Evolutionary conservation across 1,284 basidiomycete genomes (phyloP), one percentile per base, ranked within the genome.

Genomic region (Ustanciosporium gigantosporum): DNA sequence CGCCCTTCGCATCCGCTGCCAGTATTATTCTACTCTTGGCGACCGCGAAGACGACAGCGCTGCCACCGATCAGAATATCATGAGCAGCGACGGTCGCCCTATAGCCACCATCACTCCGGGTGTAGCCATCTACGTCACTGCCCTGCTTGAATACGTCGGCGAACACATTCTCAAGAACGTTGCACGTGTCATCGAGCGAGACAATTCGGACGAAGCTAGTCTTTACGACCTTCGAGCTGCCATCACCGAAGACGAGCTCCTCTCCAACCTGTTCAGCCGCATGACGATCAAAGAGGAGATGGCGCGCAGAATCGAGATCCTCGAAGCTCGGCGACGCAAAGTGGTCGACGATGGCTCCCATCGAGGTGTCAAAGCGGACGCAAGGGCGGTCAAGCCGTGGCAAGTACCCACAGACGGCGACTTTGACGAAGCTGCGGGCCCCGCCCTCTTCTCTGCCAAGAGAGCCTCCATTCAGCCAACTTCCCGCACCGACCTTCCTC

Each of bases 81-180:
- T 72, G 69, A 70, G 66, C 36, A 40, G 34, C 41, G 69, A 74
- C 16, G 70, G 71, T n/a, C 47, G 68, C 11, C 69, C 71, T n/a
- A 61, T 74, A 20, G 71, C 71, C n/a, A 71, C 71, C 16, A 64
- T 74, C 46, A 74, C 71, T 9, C 68, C 67, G 4, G 66, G 57
- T 16, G 71, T 72, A 11, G 58, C 68, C 40, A 74, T 74, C 51
- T 74, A 74, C 46, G 68, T 74, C 6, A 72, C 71, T 11, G 70
- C 71, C 6, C 42, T 74, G 22, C 58, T 74, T 44, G 71, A 74
- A 27, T 74, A 52, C 32, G 58, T 74, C 22, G 71, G 60, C 19
- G 48, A 68, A 25, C 57, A 72, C 47, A 48, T 74, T 29, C 50
- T 74, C 13, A 57, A 72, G 36, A 68, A 70, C 39, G 57, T 74